Conservation (phyloP, 2,329 filamentous ascomycete species). For the Hymenoscyphus salicellus region DNA sequence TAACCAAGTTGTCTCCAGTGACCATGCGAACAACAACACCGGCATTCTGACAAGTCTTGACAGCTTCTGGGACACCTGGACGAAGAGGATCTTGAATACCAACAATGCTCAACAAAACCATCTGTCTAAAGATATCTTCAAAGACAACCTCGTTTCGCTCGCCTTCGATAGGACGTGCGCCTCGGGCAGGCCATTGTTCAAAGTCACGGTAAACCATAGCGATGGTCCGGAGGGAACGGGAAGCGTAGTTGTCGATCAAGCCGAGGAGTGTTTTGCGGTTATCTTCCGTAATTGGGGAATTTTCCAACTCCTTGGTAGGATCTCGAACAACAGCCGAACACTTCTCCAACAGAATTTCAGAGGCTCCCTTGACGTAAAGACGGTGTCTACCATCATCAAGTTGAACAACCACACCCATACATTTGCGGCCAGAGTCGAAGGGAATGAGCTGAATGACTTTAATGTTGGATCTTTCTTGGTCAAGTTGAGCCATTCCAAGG, state of each 20-base stretch:
- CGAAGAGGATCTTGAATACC: conserved; percentile 74
- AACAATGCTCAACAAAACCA: conserved; percentile 70
- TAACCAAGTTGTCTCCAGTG: conserved; percentile 69
- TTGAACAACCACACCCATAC: conserved; percentile 64
- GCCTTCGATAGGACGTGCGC: conserved; percentile 55
- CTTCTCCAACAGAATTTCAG: conserved; percentile 47
- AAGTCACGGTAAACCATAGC: conserved; percentile 73
- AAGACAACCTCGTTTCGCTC: conserved; percentile 62
- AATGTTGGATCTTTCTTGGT: conserved; percentile 60
- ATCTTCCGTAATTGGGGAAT: conserved; percentile 51
- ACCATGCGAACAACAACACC: conserved; percentile 73
- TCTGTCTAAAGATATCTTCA: conserved; percentile 65
- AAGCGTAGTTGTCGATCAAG: conserved; percentile 60
- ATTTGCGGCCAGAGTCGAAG: conserved; percentile 52
- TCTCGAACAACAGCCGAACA: conserved; percentile 54
- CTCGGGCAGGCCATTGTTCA: conserved; percentile 61
- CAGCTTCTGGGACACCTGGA: conserved; percentile 64
- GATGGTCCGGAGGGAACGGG: conserved; percentile 70
- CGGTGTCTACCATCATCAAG: conserved; percentile 43
- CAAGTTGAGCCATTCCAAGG: conserved; percentile 61
- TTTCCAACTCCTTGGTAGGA: conserved; percentile 53
- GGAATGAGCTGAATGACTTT: conserved; percentile 52
- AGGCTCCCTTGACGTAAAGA: conserved; percentile 52
- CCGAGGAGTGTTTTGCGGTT: conserved; percentile 53
- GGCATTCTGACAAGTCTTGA: conserved; percentile 63